These are phyloP conservation scores for Calonectria crousiana DNA, from an alignment of 2,329 filamentous ascomycete genomes.

Conservation along the genomic window DNA sequence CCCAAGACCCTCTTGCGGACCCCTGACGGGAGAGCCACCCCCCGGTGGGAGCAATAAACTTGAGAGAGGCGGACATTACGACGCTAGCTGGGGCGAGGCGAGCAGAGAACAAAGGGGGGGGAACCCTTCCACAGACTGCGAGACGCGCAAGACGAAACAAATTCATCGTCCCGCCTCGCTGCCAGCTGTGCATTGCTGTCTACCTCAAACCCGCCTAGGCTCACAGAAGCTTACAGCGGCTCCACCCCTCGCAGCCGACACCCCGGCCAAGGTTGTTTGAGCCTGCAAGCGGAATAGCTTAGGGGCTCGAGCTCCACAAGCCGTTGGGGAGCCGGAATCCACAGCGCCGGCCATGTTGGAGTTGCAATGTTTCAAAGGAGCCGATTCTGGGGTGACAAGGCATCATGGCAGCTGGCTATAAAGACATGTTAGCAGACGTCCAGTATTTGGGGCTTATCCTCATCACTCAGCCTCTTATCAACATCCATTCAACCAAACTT, in stretches of 20 bases:
- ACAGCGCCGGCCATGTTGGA: neutral
- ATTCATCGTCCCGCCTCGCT: neutral
- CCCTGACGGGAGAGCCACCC: neutral
- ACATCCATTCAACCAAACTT: neutral
- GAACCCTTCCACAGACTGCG: neutral
- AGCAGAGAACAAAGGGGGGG: neutral
- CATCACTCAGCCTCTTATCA: neutral
- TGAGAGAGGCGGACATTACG: neutral
- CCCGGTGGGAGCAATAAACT: neutral
- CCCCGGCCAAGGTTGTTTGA: neutral
- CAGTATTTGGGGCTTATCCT: neutral
- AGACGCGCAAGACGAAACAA: slow-evolving; percentile 8
- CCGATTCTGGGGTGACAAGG: neutral
- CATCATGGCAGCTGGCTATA: neutral
- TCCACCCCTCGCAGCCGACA: neutral
- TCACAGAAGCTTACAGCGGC: neutral
- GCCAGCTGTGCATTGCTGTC: neutral
- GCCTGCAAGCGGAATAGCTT: slow-evolving; percentile 8
- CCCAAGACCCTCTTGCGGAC: too few relatives aligned
- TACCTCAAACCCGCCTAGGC: slow-evolving; percentile 6
- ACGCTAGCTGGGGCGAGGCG: neutral
- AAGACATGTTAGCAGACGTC: neutral
- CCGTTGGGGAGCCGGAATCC: neutral
- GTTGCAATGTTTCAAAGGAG: neutral
- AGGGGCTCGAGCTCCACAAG: slow-evolving; percentile 3